Evolutionary conservation across 768 basidiomycete genomes (phyloP).

Genomic region (Mycena venus): DNA sequence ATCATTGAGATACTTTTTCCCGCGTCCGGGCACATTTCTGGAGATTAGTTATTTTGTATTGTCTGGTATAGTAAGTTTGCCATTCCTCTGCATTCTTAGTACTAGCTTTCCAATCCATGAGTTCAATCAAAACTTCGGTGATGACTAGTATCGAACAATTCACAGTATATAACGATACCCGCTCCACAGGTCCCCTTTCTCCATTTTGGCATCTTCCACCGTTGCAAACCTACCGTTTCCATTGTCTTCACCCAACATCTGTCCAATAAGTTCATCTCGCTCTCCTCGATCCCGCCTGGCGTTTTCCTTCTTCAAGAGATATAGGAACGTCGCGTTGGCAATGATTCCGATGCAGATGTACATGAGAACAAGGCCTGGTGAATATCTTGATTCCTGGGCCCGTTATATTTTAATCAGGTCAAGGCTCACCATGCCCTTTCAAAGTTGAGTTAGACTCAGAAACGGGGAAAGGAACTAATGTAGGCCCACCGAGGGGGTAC

Average conservation of each 20-base stretch:
- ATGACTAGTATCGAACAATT: too few species aligned
- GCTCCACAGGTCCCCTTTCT: constrained; percentile 82
- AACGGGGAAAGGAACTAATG: neutral
- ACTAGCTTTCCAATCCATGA: too few species aligned
- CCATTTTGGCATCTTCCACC: constrained; percentile 67
- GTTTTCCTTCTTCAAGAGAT: constrained; percentile 71
- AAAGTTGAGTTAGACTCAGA: too few species aligned
- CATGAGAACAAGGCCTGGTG: constrained; percentile 68
- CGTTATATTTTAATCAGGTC: neutral
- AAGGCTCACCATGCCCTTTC: constrained; percentile 7
- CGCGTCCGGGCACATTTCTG: too few species aligned
- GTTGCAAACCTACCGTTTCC: constrained; percentile 67
- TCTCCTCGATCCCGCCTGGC: constrained; percentile 72
- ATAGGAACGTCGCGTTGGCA: constrained; percentile 61
- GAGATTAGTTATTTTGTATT: too few species aligned
- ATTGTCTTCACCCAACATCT: constrained; percentile 56
- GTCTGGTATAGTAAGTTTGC: too few species aligned
- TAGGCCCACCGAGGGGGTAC: constrained; percentile 63
- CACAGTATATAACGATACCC: constrained; percentile 76
- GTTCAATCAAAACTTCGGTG: too few species aligned
- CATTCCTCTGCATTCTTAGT: too few species aligned
- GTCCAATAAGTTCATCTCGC: constrained; percentile 76
- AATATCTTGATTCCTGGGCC: too few species aligned
- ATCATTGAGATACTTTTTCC: too few species aligned
- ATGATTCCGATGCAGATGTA: constrained; percentile 78